phyloP scores from a whole-genome alignment of 305 asterid genomes.

The Solanum hybrid region DNA sequence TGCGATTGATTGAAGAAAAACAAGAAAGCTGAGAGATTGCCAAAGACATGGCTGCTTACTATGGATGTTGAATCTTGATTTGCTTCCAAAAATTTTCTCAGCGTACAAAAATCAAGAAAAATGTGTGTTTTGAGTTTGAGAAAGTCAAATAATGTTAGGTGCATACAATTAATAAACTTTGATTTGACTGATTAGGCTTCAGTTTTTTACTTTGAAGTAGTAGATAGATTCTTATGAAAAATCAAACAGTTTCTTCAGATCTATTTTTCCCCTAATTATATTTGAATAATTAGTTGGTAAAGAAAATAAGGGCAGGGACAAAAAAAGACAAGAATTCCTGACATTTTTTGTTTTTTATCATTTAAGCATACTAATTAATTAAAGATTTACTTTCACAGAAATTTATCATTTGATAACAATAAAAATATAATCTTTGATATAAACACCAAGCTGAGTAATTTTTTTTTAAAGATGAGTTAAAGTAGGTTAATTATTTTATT shows the following conservation, averaged over 20 bases:
- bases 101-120: neutral
- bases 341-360: neutral
- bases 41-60: constrained; percentile 16
- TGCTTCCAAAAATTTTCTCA: neutral
- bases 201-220: neutral
- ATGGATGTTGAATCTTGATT: neutral
- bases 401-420: neutral
- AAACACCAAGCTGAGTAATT: neutral
- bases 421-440: neutral
- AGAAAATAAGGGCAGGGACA: neutral
- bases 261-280: neutral
- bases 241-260: neutral
- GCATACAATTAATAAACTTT: neutral
- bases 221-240: neutral
- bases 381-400: neutral
- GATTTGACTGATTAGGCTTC: neutral
- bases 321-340: neutral
- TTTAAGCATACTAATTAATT: neutral
- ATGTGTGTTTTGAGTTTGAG: neutral
- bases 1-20: constrained; percentile 35
- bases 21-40: constrained; percentile 41
- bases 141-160: neutral
- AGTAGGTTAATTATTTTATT: neutral
- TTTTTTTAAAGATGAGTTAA: neutral
- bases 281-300: neutral